Conservation (phyloP, 441 rosid species). For the Jatropha podagrica region DNA sequence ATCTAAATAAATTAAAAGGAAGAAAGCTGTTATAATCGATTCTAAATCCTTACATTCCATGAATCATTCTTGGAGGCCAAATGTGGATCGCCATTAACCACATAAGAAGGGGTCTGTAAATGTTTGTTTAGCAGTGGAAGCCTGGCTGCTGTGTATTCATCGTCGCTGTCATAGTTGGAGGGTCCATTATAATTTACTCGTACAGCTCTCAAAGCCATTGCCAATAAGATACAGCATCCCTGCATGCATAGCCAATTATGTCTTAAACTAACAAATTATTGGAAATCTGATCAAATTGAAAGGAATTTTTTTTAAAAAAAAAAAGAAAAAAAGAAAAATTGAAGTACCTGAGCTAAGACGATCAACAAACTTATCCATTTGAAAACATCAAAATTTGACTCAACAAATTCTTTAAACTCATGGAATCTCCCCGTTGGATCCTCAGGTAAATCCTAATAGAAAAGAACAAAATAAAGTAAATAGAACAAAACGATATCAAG, state of each 20-base stretch:
- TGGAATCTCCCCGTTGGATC: conserved; percentile 54
- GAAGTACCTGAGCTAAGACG: conserved; percentile 44
- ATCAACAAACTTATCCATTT: conserved; percentile 43
- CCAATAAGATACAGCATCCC: conserved; percentile 40
- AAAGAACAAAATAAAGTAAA: background rate
- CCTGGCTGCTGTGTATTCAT: conserved; percentile 30
- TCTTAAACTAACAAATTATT: background rate
- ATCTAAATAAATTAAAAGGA: too few species aligned
- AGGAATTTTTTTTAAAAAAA: background rate
- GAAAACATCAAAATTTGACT: conserved; percentile 41
- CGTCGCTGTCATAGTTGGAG: conserved; percentile 31
- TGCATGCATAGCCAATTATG: conserved; percentile 14
- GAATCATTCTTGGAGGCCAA: conserved; percentile 23
- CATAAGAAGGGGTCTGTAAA: conserved; percentile 26
- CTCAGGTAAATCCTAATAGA: conserved; percentile 53
- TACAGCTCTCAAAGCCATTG: conserved; percentile 40
- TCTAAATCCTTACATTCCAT: conserved; percentile 28
- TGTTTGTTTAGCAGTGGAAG: conserved; percentile 37
- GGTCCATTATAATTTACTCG: conserved; percentile 18
- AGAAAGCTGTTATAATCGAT: too few species aligned
- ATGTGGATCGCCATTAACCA: conserved; percentile 21
- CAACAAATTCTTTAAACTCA: conserved; percentile 45
- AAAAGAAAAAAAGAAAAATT: background rate
- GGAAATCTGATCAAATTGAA: background rate
- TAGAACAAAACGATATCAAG: background rate